Percentiles rank a stretch among this genome's conserved stretches.
These are phyloP conservation scores for Ustilago lituana DNA, from an alignment of 1,284 basidiomycete species.

Conservation along the genomic window DNA sequence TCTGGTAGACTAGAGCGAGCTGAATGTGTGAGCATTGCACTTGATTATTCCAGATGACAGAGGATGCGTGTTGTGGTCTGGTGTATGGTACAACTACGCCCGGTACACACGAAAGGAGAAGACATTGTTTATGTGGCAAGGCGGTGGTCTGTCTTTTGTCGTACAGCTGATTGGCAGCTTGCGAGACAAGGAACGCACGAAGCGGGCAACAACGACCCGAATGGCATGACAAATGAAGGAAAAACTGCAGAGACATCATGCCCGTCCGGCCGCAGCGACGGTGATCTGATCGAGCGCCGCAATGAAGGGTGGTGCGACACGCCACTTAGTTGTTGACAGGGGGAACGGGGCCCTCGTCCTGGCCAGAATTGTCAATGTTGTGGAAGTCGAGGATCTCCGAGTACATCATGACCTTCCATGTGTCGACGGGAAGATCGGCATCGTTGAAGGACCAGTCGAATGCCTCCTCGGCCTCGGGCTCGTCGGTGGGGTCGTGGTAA, in stretches of 20 bases:
- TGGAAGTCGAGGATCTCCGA: slow-evolving; percentile 69
- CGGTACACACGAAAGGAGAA: slow-evolving; percentile 7
- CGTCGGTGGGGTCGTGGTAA: slow-evolving; percentile 98
- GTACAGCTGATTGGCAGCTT: background rate
- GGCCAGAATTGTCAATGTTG: slow-evolving; percentile 64
- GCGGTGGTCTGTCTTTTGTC: background rate
- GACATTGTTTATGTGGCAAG: slow-evolving; percentile 17
- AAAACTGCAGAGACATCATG: slow-evolving; percentile 1
- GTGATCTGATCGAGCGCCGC: slow-evolving; percentile 4
- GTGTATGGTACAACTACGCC: slow-evolving; percentile 32
- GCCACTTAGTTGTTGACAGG: slow-evolving; percentile 33
- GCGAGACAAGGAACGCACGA: too few relatives aligned
- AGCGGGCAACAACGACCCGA: background rate
- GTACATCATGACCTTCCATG: slow-evolving; percentile 87
- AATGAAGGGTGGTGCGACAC: background rate
- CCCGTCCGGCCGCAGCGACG: background rate
- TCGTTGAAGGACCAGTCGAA: slow-evolving; percentile 99
- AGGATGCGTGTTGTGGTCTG: slow-evolving; percentile 18
- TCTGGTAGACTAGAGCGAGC: too few relatives aligned
- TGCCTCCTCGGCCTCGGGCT: slow-evolving; percentile 90
- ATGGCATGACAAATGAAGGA: background rate
- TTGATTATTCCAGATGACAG: slow-evolving; percentile 30
- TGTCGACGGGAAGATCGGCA: slow-evolving; percentile 97
- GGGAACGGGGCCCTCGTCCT: slow-evolving; percentile 56
- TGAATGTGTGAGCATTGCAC: slow-evolving; percentile 12